Conservation (phyloP, 345 rosid genomes). For the Murraya paniculata region DNA sequence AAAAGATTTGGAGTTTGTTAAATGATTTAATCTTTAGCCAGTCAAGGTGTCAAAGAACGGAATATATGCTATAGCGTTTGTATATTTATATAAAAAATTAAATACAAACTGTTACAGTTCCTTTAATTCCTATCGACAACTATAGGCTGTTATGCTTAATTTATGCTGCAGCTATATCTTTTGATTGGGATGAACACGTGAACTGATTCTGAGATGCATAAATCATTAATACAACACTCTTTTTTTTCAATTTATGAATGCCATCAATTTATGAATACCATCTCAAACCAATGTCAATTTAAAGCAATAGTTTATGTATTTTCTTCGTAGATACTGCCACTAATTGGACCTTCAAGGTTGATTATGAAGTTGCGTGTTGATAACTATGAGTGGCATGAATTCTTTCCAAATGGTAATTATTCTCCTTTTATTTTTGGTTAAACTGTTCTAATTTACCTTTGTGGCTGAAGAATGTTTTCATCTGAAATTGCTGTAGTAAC, state of each 20-base stretch:
- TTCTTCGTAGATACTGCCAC: conserved; percentile 68
- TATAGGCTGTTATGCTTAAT: neutral
- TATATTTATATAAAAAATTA: neutral
- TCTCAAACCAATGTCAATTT: neutral
- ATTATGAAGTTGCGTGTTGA: conserved; percentile 62
- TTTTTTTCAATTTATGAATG: neutral
- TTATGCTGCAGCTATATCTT: neutral
- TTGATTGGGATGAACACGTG: neutral
- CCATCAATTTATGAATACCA: neutral
- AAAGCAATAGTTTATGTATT: conserved; percentile 14
- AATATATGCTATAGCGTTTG: neutral
- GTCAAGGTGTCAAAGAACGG: conserved; percentile 1
- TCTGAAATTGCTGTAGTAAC: conserved; percentile 49
- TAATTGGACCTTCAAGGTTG: conserved; percentile 72
- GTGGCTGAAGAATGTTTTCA: conserved; percentile 17
- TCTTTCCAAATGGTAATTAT: conserved; percentile 71
- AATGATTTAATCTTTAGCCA: neutral
- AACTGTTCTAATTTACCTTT: too few species aligned
- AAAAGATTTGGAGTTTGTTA: neutral
- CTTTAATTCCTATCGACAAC: neutral
- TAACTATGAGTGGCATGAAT: conserved; percentile 85
- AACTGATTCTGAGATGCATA: neutral
- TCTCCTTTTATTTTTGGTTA: neutral
- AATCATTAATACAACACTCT: neutral
- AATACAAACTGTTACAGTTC: neutral